Evolutionary conservation across 257 asterid species (phyloP).

Genomic region (Salvia rosmarinus): DNA sequence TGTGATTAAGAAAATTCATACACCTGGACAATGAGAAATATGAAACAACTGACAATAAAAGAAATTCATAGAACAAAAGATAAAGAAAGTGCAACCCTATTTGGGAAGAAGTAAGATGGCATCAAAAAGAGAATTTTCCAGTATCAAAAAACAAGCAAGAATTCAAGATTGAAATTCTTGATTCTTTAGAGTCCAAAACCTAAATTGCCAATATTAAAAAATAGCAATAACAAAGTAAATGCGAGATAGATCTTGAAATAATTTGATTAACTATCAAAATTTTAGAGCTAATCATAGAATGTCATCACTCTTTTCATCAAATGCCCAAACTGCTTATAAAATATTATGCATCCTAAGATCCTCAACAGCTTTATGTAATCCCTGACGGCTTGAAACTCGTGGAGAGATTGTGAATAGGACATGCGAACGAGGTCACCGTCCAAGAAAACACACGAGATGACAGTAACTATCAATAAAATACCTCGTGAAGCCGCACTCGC

Average conservation of each 20-base stretch:
- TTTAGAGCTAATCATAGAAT: neutral
- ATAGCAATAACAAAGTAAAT: neutral
- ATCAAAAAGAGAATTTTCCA: neutral
- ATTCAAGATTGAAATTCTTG: neutral
- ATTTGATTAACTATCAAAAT: neutral
- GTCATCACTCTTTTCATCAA: neutral
- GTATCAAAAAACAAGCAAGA: neutral
- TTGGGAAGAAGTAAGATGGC: neutral
- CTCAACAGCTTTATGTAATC: neutral
- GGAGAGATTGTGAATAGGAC: neutral
- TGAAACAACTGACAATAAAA: too few relatives aligned
- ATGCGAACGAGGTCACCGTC: neutral
- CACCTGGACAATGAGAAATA: too few relatives aligned
- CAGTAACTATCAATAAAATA: slow-evolving; percentile 36
- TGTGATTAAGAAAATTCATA: neutral
- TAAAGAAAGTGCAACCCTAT: neutral
- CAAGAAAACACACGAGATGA: slow-evolving; percentile 23
- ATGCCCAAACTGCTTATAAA: neutral
- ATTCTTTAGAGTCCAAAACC: neutral
- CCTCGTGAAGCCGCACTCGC: slow-evolving; percentile 79
- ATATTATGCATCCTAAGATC: neutral
- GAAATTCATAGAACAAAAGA: too few relatives aligned
- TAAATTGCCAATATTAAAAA: neutral
- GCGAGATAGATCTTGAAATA: neutral
- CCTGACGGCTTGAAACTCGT: neutral